Percentiles rank a stretch among this genome's conserved stretches.
phyloP scores from a whole-genome alignment of 257 asterid genomes.

The Buddleja alternifolia region DNA sequence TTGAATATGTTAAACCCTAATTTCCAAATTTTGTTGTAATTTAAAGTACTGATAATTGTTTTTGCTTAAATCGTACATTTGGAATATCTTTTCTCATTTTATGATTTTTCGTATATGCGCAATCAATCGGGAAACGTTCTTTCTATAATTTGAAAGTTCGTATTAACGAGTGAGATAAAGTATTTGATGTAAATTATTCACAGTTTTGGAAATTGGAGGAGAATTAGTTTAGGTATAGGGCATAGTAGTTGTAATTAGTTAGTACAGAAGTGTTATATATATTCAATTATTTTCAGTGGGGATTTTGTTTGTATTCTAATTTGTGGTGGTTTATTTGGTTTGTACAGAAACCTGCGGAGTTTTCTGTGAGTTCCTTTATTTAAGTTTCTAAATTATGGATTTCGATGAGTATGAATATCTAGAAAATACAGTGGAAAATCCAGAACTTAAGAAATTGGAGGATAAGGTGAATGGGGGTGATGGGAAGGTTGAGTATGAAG shows the following conservation, averaged over 20 bases:
- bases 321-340: conserved; percentile 14
- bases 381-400: conserved; percentile 40
- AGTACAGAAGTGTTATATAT: neutral
- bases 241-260: neutral
- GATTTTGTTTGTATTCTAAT: conserved; percentile 4
- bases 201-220: neutral
- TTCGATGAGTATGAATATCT: conserved; percentile 62
- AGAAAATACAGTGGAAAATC: conserved; percentile 56
- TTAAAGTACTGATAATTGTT: neutral
- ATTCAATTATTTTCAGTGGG: neutral
- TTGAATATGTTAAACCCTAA: conserved; percentile 36
- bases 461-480: conserved; percentile 47
- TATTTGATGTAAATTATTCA: neutral
- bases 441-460: conserved; percentile 41
- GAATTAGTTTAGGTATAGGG: neutral
- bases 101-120: conserved; percentile 9
- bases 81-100: conserved; percentile 1
- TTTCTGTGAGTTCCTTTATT: conserved; percentile 16
- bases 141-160: conserved; percentile 14
- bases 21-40: conserved; percentile 5
- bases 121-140: too few species aligned
- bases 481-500: conserved; percentile 35
- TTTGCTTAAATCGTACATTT: conserved; percentile 9
- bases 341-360: conserved; percentile 19
- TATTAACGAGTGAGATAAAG: neutral